phyloP scores from a whole-genome alignment of 2,329 filamentous ascomycete genomes.

The Arthroderma sp. region DNA sequence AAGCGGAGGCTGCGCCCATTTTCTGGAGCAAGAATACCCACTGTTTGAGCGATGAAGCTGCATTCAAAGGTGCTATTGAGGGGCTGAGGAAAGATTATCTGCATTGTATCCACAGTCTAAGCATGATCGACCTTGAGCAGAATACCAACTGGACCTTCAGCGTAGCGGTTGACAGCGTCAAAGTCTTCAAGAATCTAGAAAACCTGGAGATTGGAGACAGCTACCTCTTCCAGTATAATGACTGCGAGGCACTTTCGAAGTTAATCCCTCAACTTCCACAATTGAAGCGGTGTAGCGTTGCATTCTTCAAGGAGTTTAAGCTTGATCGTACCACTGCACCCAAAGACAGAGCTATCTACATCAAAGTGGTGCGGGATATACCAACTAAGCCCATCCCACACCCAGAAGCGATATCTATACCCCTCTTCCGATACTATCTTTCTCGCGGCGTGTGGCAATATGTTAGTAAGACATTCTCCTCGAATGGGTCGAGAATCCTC shows the following conservation, averaged over 20 bases:
- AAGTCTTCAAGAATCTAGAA: neutral
- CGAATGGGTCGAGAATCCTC: neutral
- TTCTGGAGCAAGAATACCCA: constrained; percentile 7
- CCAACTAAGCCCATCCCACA: neutral
- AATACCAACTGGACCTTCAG: neutral
- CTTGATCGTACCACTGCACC: no score
- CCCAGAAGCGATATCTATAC: neutral
- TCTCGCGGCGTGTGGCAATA: neutral
- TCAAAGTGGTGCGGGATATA: neutral
- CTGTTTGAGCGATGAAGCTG: neutral
- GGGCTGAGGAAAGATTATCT: neutral
- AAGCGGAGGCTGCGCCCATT: constrained; percentile 11
- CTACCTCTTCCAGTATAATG: neutral
- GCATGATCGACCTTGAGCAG: neutral
- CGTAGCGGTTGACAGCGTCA: neutral
- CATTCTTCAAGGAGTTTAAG: neutral
- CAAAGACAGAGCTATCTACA: neutral
- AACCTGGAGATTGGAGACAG: neutral
- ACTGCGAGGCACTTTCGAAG: neutral
- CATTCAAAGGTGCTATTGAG: neutral
- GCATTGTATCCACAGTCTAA: neutral
- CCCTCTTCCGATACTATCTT: neutral
- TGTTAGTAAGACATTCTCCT: neutral
- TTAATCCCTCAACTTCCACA: neutral
- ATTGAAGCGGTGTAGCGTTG: neutral